Conservation (phyloP, 306 rosid genomes). For the apple (Malus domestica) region ASM211411v1 NC_041800.1:7355001-7355500, state of each 20-base stretch:
- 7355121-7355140: too few relatives aligned
- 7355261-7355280: neutral
- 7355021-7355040: too few relatives aligned
- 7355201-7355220: conserved; percentile 17
- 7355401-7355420: neutral
- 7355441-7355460: conserved; percentile 26
- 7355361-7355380: conserved; percentile 5
- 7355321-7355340: neutral
- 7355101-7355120: too few relatives aligned
- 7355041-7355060: too few relatives aligned
- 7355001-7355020: too few relatives aligned
- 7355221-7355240: neutral
- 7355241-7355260: neutral
- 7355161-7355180: neutral
- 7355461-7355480: conserved; percentile 48
- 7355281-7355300: neutral
- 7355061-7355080: too few relatives aligned
- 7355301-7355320: neutral
- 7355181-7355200: conserved; percentile 26
- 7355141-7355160: too few relatives aligned
- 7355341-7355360: neutral
- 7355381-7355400: neutral
- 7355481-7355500: conserved; percentile 59
- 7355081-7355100: too few relatives aligned
- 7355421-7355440: conserved; percentile 55